Evolutionary conservation across 805 yeast species (phyloP), one percentile per base, ranked within the genome.

Genomic region (Dipodascus geniculatus): DNA sequence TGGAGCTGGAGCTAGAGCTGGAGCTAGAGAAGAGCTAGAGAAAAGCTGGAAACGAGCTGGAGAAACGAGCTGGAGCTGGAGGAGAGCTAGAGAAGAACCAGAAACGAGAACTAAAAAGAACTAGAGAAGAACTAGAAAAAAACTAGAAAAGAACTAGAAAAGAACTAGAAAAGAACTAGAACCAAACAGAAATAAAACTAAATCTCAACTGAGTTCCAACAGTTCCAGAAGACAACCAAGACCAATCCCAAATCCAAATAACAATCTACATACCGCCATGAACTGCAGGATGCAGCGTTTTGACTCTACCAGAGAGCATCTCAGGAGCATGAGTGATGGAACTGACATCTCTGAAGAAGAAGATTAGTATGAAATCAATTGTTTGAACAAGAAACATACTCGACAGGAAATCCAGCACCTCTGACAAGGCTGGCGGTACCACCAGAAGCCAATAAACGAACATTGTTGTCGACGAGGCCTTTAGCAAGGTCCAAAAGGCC

Each of bases 301-400:
- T 93, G 63, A 93, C 99, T 73, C 99, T 81, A 60, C 99, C 99
- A 58, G 97, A 96, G 62, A 93, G 78, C 96, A 93, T 93, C 73
- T 93, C 99, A 52, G 99, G 99, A 44, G 98, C 98, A 67, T 93
- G 96, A 38, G 99, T 93, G 69, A 93, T 88, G 56, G 93, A 69
- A 44, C 95, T 83, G 44, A 93, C 96, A 66, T 93, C 99, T 61
- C 65, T 61, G 42, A 2, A 49, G 42, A 20, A 51, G 54, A 20
- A 51, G 23, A n/a, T 35, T 23, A 16, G n/a, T 23, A 17, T 0
- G 11, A 23, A 19, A 48, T n/a, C 23, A n/a, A 35, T 47, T 55
- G 20, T 52, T 31, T 28, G 16, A 22, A 38, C 14, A 23, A 9
- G n/a, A 22, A 22, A 60, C 66, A 22, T 53, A 63, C 64, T 91